Percentiles rank a stretch among this genome's conserved stretches.
phyloP scores from a whole-genome alignment of 2,329 filamentous ascomycete genomes.

The Fusarium piperis region DNA sequence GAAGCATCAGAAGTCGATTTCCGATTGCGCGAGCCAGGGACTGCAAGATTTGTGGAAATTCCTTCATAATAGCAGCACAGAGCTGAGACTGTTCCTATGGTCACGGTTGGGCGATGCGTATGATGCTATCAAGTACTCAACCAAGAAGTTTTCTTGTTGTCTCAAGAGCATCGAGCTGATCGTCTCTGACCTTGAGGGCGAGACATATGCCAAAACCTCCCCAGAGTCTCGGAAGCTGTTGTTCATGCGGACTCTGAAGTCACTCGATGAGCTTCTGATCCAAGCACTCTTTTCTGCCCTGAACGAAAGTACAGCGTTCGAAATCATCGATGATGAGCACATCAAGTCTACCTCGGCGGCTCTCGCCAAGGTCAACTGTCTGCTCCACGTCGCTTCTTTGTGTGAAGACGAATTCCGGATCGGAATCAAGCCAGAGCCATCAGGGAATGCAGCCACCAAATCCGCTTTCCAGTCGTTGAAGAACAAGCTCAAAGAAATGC shows the following conservation, averaged over 20 bases:
- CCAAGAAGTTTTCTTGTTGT: constrained; percentile 89
- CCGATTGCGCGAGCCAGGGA: constrained; percentile 63
- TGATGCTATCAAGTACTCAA: constrained; percentile 81
- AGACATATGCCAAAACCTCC: constrained; percentile 70
- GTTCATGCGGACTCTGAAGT: constrained; percentile 80
- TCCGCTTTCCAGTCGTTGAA: constrained; percentile 63
- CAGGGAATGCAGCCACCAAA: constrained; percentile 65
- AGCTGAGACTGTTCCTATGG: constrained; percentile 89
- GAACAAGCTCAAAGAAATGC: constrained; percentile 83
- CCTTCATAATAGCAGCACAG: constrained; percentile 80
- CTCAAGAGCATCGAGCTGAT: constrained; percentile 88
- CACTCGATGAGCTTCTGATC: constrained; percentile 79
- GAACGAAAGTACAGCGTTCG: constrained; percentile 76
- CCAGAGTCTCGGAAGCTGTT: constrained; percentile 73
- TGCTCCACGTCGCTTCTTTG: constrained; percentile 82
- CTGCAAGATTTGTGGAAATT: constrained; percentile 87
- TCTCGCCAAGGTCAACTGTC: constrained; percentile 74
- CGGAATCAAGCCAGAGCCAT: constrained; percentile 72
- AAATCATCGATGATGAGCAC: constrained; percentile 85
- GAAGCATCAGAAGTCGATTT: constrained; percentile 51
- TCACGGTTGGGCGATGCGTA: constrained; percentile 91
- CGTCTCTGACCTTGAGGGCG: constrained; percentile 67
- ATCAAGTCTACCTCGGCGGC: constrained; percentile 77
- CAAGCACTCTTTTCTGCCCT: constrained; percentile 75
- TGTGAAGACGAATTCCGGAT: constrained; percentile 88